A percentile compares a stretch with the other conserved stretches of the same genome.
Evolutionary conservation across 371 early-diverging fungal genomes (phyloP).

Genomic region (Actinomortierella ambigua): DNA sequence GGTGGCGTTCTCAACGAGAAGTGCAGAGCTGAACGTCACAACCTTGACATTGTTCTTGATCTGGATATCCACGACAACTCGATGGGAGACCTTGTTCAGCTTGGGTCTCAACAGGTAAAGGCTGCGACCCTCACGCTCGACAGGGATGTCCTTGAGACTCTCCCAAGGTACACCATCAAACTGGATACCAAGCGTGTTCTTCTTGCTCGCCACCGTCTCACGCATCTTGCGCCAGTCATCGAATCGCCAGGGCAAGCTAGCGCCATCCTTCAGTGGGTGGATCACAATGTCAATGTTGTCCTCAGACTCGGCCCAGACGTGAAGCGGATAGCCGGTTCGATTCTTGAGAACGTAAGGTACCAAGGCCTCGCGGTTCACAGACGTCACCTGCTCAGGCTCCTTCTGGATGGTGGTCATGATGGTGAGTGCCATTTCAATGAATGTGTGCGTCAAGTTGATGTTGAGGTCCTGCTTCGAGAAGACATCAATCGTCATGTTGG

Average conservation of each 20-base stretch:
- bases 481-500: constrained; percentile 63
- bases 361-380: constrained; percentile 47
- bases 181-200: constrained; percentile 82
- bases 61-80: constrained; percentile 86
- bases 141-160: constrained; percentile 81
- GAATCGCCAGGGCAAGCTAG: constrained; percentile 90
- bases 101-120: constrained; percentile 81
- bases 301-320: constrained; percentile 83
- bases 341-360: constrained; percentile 89
- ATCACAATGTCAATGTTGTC: constrained; percentile 68
- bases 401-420: constrained; percentile 62
- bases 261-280: constrained; percentile 70
- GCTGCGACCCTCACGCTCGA: constrained; percentile 87
- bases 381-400: constrained; percentile 48
- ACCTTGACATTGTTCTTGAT: constrained; percentile 87
- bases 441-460: constrained; percentile 85
- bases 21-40: constrained; percentile 89
- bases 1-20: constrained; percentile 84
- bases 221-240: constrained; percentile 95
- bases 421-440: constrained; percentile 82
- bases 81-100: constrained; percentile 78
- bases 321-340: constrained; percentile 87
- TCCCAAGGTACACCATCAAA: constrained; percentile 91
- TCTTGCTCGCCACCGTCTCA: constrained; percentile 62
- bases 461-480: constrained; percentile 83